These are phyloP conservation scores for Stellera chamaejasme DNA, from an alignment of 345 rosid genomes.

Conservation along the genomic window DNA sequence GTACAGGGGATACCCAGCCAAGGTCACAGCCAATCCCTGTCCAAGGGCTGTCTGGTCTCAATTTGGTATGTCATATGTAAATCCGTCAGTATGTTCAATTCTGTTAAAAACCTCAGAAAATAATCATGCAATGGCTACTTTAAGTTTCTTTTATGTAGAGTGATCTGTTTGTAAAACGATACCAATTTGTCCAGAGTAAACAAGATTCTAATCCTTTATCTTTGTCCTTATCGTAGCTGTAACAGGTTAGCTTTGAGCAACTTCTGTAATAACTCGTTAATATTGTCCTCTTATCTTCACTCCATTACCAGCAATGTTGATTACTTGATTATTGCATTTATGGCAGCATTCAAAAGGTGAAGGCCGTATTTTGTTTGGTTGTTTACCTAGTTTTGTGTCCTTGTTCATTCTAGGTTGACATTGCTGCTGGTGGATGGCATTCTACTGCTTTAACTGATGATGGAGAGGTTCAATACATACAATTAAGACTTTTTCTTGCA, in stretches of 20 bases:
- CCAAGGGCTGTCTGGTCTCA: constrained; percentile 78
- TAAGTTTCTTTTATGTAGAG: background rate
- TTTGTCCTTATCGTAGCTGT: no score
- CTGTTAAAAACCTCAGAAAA: background rate
- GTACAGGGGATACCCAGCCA: constrained; percentile 99
- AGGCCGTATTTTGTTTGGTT: background rate
- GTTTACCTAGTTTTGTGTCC: no score
- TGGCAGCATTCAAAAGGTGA: no score
- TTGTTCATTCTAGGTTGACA: constrained; percentile 61
- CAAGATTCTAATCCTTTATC: no score
- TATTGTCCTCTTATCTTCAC: no score
- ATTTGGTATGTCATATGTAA: constrained; percentile 47
- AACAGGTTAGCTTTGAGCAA: no score
- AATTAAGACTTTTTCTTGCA: constrained; percentile 1
- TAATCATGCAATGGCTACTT: background rate
- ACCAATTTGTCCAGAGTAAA: no score
- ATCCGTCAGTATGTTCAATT: constrained; percentile 2
- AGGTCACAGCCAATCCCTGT: constrained; percentile 92
- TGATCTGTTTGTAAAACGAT: no score
- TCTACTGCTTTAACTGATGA: constrained; percentile 80
- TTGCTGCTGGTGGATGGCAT: constrained; percentile 99
- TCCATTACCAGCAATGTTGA: no score
- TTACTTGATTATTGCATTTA: no score
- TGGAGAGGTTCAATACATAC: constrained; percentile 50
- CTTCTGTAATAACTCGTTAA: no score